These are phyloP conservation scores for Rhizopogon vesiculosus DNA, from an alignment of 768 basidiomycete genomes.

Conservation along the genomic window DNA sequence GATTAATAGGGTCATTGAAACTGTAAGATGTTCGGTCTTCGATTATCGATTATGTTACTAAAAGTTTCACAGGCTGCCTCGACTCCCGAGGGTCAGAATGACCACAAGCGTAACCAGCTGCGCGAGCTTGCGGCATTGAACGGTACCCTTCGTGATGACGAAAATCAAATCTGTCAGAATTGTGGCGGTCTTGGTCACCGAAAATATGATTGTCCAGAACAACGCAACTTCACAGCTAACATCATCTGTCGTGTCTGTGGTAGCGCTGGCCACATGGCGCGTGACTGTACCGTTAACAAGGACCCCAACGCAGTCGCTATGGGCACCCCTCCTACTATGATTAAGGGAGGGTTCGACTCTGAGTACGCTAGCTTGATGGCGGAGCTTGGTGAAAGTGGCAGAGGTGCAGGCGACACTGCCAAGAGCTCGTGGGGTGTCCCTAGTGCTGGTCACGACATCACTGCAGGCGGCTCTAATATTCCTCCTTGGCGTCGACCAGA, in stretches of 20 bases:
- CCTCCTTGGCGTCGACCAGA: conserved; percentile 92
- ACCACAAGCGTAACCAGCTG: conserved; percentile 98
- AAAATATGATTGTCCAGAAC: conserved; percentile 98
- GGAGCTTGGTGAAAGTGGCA: conserved; percentile 85
- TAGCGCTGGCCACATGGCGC: conserved; percentile 98
- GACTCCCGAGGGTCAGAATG: conserved; percentile 98
- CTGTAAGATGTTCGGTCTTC: conserved; percentile 45
- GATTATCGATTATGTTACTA: not conserved
- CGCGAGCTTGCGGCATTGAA: conserved; percentile 97
- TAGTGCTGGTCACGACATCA: conserved; percentile 53
- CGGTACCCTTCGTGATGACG: conserved; percentile 98
- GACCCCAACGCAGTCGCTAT: conserved; percentile 67
- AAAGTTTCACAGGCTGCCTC: conserved; percentile 75
- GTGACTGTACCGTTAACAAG: conserved; percentile 93
- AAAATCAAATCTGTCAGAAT: conserved; percentile 99
- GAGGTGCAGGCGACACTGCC: conserved; percentile 48
- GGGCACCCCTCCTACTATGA: conserved; percentile 43
- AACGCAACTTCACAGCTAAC: conserved; percentile 97
- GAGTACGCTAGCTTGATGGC: conserved; percentile 98
- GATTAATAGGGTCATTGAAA: conserved; percentile 98
- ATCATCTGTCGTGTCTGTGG: conserved; percentile 99
- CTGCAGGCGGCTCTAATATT: conserved; percentile 65
- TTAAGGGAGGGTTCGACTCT: conserved; percentile 86
- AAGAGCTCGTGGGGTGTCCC: conserved; percentile 63
- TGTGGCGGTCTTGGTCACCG: conserved; percentile 92